These are phyloP conservation scores for Clathrus columnatus DNA, from an alignment of 768 basidiomycete genomes.

Conservation along the genomic window DNA sequence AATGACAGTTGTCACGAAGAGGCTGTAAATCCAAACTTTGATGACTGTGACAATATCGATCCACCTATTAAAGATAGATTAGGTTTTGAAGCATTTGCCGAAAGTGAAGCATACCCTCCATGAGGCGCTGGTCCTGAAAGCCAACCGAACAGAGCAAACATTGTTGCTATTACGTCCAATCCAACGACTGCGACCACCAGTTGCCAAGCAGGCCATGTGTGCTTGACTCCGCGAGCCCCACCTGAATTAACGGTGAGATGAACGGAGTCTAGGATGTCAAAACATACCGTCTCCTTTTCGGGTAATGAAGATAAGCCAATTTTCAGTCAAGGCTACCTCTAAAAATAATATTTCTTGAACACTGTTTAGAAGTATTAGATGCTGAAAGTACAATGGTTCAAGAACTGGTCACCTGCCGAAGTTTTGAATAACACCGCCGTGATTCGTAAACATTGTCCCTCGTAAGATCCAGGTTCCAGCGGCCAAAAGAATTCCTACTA, in stretches of 20 bases:
- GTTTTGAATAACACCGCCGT: conserved; percentile 37
- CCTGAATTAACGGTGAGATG: not conserved
- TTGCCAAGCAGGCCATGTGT: conserved; percentile 32
- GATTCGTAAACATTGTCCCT: conserved; percentile 28
- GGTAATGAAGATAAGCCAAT: conserved; percentile 30
- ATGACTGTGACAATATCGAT: conserved; percentile 34
- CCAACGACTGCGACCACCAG: conserved; percentile 30
- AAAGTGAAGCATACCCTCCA: conserved; percentile 17
- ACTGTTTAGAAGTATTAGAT: too few relatives aligned
- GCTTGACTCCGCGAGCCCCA: not conserved
- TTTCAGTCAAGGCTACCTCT: conserved; percentile 40
- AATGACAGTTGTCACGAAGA: conserved; percentile 30
- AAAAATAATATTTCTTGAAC: conserved; percentile 40
- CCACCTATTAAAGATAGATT: conserved; percentile 15
- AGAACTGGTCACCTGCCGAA: conserved; percentile 26
- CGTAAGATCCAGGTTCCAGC: conserved; percentile 39
- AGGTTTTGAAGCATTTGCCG: conserved; percentile 9
- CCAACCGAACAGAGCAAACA: conserved; percentile 35
- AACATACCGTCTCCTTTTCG: not conserved
- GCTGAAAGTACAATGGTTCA: not conserved
- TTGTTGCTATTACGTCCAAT: conserved; percentile 33
- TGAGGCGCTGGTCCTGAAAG: conserved; percentile 29
- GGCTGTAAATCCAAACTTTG: conserved; percentile 32
- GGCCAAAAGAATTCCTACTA: conserved; percentile 25
- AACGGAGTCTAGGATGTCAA: not conserved